Evolutionary conservation across 352 stramenopile genomes (phyloP), one percentile per base, ranked within the genome.

Genomic region (Globisporangium radiosum): DNA sequence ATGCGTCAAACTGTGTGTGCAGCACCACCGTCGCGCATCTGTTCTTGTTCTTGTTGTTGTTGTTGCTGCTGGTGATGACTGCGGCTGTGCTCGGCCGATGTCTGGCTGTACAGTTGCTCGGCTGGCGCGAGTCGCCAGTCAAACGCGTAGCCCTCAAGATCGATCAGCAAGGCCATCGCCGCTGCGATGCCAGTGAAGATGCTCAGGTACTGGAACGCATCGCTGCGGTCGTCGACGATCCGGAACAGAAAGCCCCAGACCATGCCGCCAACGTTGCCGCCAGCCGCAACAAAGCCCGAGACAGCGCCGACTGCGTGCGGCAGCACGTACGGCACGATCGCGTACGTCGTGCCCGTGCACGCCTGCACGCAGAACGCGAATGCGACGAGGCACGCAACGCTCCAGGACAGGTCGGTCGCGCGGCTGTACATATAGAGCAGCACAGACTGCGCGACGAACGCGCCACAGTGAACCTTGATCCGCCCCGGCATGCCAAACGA

Each of bases 331-430:
- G 79, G 73, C 40, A 87, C 81, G 57, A 85, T 87, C 7, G 60
- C 76, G 19, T 79, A 87, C 44, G 74, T 87, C 8, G 60, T 68
- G 11, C 70, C 73, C 0, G 60, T 78, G 7, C 85, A 79, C 38
- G 79, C 81, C 70, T 97, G 92, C 0, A 92, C 83, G 54, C 93
- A 94, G 19, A 93, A 64, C 7, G 79, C 92, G 66, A 97, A 97
- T 33, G 91, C 66, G 0, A 96, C 75, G 62, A 97, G 80, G 37
- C 73, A 63, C 14, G 75, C 57, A 49, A 97, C 91, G 48, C 87
- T 73, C 56, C 56, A 52, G 48, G 58, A 60, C 50, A 90, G 60
- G 7, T 44, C 65, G 8, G 65, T 64, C 57, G 71, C 74, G 45
- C 77, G 68, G 56, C 85, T 85, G 72, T 97, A 97, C n/a, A 95